Percentiles rank a stretch among this genome's conserved stretches.
These are phyloP conservation scores for Pleomassaria siparia DNA, from an alignment of 2,329 filamentous ascomycete genomes.

Conservation along the genomic window DNA sequence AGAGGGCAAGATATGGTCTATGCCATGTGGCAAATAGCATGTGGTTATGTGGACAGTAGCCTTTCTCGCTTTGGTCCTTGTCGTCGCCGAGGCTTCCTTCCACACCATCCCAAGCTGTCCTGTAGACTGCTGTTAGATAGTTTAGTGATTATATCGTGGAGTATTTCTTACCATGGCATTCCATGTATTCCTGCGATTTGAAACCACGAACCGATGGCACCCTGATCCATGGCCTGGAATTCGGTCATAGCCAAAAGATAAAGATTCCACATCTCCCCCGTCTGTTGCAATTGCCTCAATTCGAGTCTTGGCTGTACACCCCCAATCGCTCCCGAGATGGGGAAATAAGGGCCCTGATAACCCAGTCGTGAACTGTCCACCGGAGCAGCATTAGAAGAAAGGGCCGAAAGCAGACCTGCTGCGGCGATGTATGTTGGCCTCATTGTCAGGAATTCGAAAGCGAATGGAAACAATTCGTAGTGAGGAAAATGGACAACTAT, in stretches of 20 bases:
- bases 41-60: constrained; percentile 76
- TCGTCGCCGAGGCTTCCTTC: constrained; percentile 50
- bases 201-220: constrained; percentile 68
- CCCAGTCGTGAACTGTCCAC: constrained; percentile 5
- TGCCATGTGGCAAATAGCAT: constrained; percentile 82
- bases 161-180: constrained; percentile 17
- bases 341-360: constrained; percentile 18
- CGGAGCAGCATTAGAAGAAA: constrained; percentile 9
- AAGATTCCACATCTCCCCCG: constrained; percentile 69
- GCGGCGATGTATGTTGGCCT: constrained; percentile 6
- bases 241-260: constrained; percentile 71
- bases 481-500: not conserved
- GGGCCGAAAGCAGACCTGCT: constrained; percentile 12
- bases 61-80: constrained; percentile 32
- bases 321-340: constrained; percentile 22
- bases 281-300: constrained; percentile 61
- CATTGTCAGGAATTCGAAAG: constrained; percentile 7
- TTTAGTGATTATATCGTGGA: not conserved
- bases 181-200: constrained; percentile 57
- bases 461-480: not conserved
- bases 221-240: constrained; percentile 67
- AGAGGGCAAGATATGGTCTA: constrained; percentile 69
- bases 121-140: constrained; percentile 26
- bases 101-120: constrained; percentile 56
- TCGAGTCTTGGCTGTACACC: constrained; percentile 57